Conservation (phyloP, 441 rosid genomes). For the Adansonia grandidieri region DNA sequence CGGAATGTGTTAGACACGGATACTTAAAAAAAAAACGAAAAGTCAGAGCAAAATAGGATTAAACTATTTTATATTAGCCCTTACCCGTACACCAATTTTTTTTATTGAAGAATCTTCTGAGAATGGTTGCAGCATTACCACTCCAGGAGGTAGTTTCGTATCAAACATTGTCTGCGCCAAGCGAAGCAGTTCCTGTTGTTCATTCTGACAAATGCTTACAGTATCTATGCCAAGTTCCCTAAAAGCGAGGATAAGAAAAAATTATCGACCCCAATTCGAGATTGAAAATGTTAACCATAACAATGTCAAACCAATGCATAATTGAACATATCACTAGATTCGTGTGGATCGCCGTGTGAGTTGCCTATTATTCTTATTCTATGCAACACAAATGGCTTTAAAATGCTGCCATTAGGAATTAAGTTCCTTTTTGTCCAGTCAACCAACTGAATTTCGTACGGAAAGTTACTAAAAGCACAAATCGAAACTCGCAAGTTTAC, state of each 20-base stretch:
- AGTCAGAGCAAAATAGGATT: too few species aligned
- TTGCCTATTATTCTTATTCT: conserved; percentile 8
- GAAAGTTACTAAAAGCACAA: conserved; percentile 4
- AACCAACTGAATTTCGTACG: background rate
- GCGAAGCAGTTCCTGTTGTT: conserved; percentile 67
- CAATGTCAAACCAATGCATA: background rate
- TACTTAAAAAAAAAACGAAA: too few species aligned
- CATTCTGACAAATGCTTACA: conserved; percentile 62
- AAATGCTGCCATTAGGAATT: background rate
- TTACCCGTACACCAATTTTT: conserved; percentile 77
- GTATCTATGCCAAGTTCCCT: conserved; percentile 90
- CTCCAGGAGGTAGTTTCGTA: conserved; percentile 85
- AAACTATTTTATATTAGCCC: conserved; percentile 8
- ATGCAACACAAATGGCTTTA: background rate
- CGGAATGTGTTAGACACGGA: too few species aligned
- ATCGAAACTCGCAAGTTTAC: conserved; percentile 38
- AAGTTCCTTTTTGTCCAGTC: conserved; percentile 14
- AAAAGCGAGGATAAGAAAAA: conserved; percentile 20
- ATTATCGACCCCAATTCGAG: conserved; percentile 3
- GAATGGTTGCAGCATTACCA: conserved; percentile 84
- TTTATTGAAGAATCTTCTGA: conserved; percentile 78
- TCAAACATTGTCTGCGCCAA: conserved; percentile 90
- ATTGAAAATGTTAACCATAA: background rate
- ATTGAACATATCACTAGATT: conserved; percentile 7
- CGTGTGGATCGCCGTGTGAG: background rate